A percentile compares a stretch with the other conserved stretches of the same genome.
Evolutionary conservation across 495 filamentous ascomycete genomes (phyloP).

Genomic region (Aspergillus leporis): DNA sequence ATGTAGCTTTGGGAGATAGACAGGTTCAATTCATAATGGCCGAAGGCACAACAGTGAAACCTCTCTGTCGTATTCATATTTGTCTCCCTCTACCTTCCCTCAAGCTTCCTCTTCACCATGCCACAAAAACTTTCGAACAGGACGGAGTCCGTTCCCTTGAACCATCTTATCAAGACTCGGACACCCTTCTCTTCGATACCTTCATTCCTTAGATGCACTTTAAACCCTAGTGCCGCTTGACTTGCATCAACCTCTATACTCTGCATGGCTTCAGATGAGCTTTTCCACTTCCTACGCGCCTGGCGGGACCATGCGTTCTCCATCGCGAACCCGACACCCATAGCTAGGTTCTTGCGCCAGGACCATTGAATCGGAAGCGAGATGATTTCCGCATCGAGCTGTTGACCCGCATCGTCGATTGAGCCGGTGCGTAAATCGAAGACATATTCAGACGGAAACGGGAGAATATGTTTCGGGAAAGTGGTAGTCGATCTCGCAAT

Average conservation of each 20-base stretch:
- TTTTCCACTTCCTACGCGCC: slow-evolving; percentile 56
- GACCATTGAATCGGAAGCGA: slow-evolving; percentile 52
- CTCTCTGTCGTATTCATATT: not conserved
- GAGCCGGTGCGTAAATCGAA: slow-evolving; percentile 39
- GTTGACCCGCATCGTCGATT: slow-evolving; percentile 29
- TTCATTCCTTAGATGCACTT: slow-evolving; percentile 37
- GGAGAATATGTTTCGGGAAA: slow-evolving; percentile 60
- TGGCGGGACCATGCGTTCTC: slow-evolving; percentile 73
- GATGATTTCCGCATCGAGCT: slow-evolving; percentile 41
- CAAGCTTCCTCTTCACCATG: slow-evolving; percentile 63
- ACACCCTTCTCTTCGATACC: slow-evolving; percentile 26
- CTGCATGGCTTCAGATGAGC: slow-evolving; percentile 20
- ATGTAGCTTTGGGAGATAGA: no score
- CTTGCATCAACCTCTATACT: slow-evolving; percentile 29
- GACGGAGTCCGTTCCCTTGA: slow-evolving; percentile 69
- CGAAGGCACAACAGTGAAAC: no score
- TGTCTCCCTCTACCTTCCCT: slow-evolving; percentile 20
- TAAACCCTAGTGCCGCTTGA: slow-evolving; percentile 47
- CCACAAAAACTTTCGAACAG: slow-evolving; percentile 90
- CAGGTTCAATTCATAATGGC: no score
- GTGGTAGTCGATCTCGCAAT: slow-evolving; percentile 57
- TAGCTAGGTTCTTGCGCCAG: slow-evolving; percentile 43
- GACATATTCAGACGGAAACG: slow-evolving; percentile 56
- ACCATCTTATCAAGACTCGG: slow-evolving; percentile 64
- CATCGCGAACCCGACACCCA: slow-evolving; percentile 56